Percentiles rank a stretch among this genome's conserved stretches.
These are phyloP conservation scores for Candida germanica DNA, from an alignment of 805 yeast species.

Conservation along the genomic window DNA sequence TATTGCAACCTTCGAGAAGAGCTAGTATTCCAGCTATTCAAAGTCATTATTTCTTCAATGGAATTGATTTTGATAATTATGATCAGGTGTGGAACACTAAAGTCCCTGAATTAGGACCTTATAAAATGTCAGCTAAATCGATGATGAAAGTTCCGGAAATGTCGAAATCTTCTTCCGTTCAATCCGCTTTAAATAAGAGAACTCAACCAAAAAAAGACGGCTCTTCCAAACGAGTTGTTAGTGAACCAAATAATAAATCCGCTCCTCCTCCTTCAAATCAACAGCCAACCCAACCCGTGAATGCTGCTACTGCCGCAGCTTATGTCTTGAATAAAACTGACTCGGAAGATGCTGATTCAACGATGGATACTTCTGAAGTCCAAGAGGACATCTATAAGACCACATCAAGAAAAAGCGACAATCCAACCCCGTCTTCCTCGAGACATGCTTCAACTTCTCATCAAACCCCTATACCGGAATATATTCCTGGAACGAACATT, in stretches of 20 bases:
- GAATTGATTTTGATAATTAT: conserved; percentile 63
- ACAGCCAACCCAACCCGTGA: conserved; percentile 15
- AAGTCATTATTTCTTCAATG: conserved; percentile 67
- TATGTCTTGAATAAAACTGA: conserved; percentile 31
- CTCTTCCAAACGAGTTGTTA: conserved; percentile 11
- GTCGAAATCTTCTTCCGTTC: conserved; percentile 12
- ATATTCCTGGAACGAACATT: conserved; percentile 59
- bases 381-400: conserved; percentile 13
- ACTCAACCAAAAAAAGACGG: conserved; percentile 6
- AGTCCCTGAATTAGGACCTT: conserved; percentile 69
- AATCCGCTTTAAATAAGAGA: conserved; percentile 9
- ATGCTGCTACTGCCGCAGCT: conserved; percentile 42
- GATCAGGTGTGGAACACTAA: conserved; percentile 64
- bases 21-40: conserved; percentile 56
- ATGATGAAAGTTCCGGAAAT: conserved; percentile 68
- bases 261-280: neutral
- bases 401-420: conserved; percentile 26
- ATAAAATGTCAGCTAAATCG: conserved; percentile 70
- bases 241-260: conserved; percentile 8
- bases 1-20: conserved; percentile 69
- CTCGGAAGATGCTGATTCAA: conserved; percentile 9
- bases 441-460: conserved; percentile 14
- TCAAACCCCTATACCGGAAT: conserved; percentile 36
- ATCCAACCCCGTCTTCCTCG: conserved; percentile 19
- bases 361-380: conserved; percentile 24